A percentile compares a stretch with the other conserved stretches of the same genome.
Conservation (phyloP, 2,329 filamentous ascomycete genomes). For the Fusarium stilboides region DNA sequence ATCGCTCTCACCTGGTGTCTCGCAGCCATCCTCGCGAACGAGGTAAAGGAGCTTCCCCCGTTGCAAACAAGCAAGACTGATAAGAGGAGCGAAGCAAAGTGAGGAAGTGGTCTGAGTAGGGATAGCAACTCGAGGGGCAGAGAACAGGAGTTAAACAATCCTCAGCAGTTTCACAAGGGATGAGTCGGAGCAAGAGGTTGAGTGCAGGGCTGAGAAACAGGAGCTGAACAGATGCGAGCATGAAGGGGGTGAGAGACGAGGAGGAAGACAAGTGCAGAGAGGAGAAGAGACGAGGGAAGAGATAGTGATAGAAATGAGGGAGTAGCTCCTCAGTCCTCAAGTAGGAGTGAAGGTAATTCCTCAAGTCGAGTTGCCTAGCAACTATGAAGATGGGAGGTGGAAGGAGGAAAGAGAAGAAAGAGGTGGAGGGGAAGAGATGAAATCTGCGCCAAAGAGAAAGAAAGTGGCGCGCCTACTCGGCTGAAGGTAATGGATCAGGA, state of each 20-base stretch:
- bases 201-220: too few relatives aligned
- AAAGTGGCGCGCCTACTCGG: neutral
- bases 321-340: neutral
- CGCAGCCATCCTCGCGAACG: constrained; percentile 4
- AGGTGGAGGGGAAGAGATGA: neutral
- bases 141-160: too few relatives aligned
- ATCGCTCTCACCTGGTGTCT: constrained; percentile 7
- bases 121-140: too few relatives aligned
- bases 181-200: too few relatives aligned
- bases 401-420: neutral
- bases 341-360: neutral
- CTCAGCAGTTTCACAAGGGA: too few relatives aligned
- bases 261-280: too few relatives aligned
- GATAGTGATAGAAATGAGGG: neutral
- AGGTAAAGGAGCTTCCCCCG: neutral
- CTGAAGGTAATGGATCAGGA: neutral
- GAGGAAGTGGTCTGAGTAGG: too few relatives aligned
- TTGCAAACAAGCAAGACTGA: neutral
- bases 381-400: neutral
- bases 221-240: neutral
- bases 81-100: neutral
- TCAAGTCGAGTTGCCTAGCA: neutral
- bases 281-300: neutral
- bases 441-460: neutral
- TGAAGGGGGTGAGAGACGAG: neutral